Base-by-base conservation (phyloP, 2,329 filamentous ascomycete genomes). In the Ophiostoma fasciatum region DNA sequence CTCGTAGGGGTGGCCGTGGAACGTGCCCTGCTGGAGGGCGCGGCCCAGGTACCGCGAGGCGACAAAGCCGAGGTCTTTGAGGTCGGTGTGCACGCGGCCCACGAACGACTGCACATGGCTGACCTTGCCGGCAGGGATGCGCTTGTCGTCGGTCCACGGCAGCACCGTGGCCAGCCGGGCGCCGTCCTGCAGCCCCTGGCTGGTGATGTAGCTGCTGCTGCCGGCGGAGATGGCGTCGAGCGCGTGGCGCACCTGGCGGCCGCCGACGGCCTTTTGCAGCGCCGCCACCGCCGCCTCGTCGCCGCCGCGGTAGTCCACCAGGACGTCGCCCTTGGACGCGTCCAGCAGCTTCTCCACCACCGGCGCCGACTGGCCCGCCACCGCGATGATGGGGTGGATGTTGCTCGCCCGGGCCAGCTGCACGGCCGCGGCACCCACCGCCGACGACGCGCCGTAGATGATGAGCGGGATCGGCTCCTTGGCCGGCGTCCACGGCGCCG, bases 231-330 rank as follows among this genome's bases (percentile, higher is more conserved):
- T 58, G 0, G 66, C 62, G 28, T 38, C 25, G 21, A 35, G 15
- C 0, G 65, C 66, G 38, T 66, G 57, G 7, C 54, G 42, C 11
- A 70, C 45, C 18, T 31, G 26, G 31, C 57, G 18, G 33, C 14
- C 30, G 23, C 28, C 40, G 2, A 34, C 55, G 45, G 58, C 59
- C 6, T 46, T 29, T 7, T 23, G 19, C 8, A 66, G 51, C 0
- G 58, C 55, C 2, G 55, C 49, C 18, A 62, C 50, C 12, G 68
- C 53, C 0, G 54, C 53, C 1, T 63, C 63, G 26, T 65, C 55
- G 10, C 68, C 69, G 3, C 56, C 45, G 31, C 68, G 62, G 49
- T 73, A 71, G 51, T 73, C 68, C 33, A 74, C 48, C n/a, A 73
- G 53, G 0, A 56, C 53, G 44, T 73, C 68, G 28, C 67, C 67